A percentile compares a stretch with the other conserved stretches of the same genome.
These are phyloP conservation scores for Fraxinus angustifolia DNA, from an alignment of 305 asterid genomes.

Conservation along the genomic window DNA sequence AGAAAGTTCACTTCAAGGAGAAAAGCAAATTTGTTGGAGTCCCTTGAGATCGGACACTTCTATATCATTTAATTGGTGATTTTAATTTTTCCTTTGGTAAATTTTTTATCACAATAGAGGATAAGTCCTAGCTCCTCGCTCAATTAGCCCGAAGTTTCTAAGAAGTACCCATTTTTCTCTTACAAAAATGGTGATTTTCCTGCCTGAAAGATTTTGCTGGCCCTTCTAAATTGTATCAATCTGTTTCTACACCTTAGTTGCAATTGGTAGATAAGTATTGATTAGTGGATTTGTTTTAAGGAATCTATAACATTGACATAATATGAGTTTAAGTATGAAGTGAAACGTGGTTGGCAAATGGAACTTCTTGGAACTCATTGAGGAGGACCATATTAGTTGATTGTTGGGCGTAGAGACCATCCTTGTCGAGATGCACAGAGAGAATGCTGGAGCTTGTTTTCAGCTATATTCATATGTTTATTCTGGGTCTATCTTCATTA, in stretches of 20 bases:
- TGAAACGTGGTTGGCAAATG: slow-evolving; percentile 4
- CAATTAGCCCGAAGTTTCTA: background rate
- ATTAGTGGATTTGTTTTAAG: background rate
- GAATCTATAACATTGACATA: background rate
- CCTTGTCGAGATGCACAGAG: background rate
- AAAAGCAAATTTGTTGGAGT: background rate
- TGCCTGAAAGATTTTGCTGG: background rate
- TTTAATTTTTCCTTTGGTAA: background rate
- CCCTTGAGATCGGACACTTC: background rate
- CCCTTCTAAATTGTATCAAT: background rate
- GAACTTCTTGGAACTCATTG: background rate
- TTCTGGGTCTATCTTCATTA: background rate
- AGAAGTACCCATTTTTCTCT: background rate
- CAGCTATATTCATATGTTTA: background rate
- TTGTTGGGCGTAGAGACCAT: background rate
- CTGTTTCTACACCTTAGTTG: background rate
- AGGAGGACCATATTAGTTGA: background rate
- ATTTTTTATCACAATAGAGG: background rate
- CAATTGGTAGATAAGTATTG: background rate
- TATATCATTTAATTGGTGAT: background rate
- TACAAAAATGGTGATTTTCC: background rate
- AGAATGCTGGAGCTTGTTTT: background rate
- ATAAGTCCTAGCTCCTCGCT: background rate
- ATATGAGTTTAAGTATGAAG: background rate
- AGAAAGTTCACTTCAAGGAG: background rate